These are phyloP conservation scores for Naganishia vaughanmartiniae DNA, from an alignment of 768 basidiomycete genomes.

Conservation along the genomic window DNA sequence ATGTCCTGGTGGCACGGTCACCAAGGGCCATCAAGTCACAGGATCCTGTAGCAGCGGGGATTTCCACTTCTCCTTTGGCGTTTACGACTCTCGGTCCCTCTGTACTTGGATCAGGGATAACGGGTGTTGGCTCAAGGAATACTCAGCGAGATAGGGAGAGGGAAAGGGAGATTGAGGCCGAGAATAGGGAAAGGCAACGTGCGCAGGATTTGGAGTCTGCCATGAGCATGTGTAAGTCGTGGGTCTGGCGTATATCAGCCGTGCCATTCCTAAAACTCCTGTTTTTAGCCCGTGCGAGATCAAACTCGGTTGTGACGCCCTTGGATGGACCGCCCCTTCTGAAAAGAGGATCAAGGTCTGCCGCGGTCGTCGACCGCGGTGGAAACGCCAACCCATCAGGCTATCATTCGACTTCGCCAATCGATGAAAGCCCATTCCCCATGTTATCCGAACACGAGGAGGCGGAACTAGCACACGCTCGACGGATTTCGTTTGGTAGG, in stretches of 20 bases:
- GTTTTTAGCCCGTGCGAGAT: constrained; percentile 49
- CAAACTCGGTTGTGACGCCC: constrained; percentile 37
- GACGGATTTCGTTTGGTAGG: constrained; percentile 35
- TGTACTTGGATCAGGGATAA: constrained; percentile 1
- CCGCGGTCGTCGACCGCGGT: not conserved
- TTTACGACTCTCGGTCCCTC: constrained; percentile 18
- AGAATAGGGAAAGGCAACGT: constrained; percentile 82
- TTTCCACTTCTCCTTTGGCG: constrained; percentile 13
- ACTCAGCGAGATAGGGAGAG: constrained; percentile 32
- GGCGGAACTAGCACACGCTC: constrained; percentile 46
- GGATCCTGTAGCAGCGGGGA: not conserved
- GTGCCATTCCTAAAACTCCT: too few species aligned
- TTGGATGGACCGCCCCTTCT: constrained; percentile 32
- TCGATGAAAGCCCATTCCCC: constrained; percentile 43
- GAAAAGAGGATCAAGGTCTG: constrained; percentile 17
- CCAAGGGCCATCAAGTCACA: constrained; percentile 13
- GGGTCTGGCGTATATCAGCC: not conserved
- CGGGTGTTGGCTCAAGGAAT: not conserved
- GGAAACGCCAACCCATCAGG: constrained; percentile 24
- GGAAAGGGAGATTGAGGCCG: constrained; percentile 36
- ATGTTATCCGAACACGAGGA: constrained; percentile 49
- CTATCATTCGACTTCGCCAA: constrained; percentile 43
- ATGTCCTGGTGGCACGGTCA: constrained; percentile 1
- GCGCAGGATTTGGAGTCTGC: constrained; percentile 81
- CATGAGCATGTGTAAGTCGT: constrained; percentile 61